A percentile compares a stretch with the other conserved stretches of the same genome.
Conservation (phyloP, 192 early-diverging fungal genomes). For the Coemansia sp. region DNA sequence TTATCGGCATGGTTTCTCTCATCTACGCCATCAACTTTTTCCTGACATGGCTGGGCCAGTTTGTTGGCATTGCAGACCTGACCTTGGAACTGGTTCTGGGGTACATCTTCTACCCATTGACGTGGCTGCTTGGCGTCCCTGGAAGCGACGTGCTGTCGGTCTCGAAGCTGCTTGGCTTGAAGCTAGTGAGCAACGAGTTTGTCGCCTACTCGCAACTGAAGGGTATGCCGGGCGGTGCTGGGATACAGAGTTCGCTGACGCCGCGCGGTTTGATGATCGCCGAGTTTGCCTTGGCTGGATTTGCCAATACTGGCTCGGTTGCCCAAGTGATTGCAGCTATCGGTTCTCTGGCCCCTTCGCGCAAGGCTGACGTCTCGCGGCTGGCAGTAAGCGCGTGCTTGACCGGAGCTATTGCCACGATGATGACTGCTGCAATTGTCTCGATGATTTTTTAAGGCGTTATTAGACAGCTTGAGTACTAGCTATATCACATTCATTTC, state of each 20-base stretch:
- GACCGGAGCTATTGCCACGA: constrained; percentile 74
- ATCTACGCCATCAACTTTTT: constrained; percentile 67
- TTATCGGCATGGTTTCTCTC: constrained; percentile 74
- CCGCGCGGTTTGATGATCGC: constrained; percentile 55
- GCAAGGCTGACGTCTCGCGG: constrained; percentile 67
- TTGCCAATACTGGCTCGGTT: constrained; percentile 81
- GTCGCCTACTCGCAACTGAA: constrained; percentile 62
- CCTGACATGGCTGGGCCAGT: constrained; percentile 67
- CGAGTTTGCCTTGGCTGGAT: constrained; percentile 78
- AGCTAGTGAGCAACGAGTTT: constrained; percentile 87
- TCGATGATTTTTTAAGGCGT: constrained; percentile 58
- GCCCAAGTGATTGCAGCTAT: constrained; percentile 80
- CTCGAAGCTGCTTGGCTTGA: constrained; percentile 66
- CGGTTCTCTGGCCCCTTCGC: constrained; percentile 72
- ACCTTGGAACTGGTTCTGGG: constrained; percentile 67
- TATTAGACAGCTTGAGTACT: background rate
- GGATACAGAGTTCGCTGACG: constrained; percentile 42
- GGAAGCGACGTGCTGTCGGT: constrained; percentile 54
- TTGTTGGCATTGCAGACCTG: constrained; percentile 57
- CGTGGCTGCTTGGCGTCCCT: constrained; percentile 67
- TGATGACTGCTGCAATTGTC: constrained; percentile 79
- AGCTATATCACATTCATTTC: background rate
- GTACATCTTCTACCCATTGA: constrained; percentile 73
- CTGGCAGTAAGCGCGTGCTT: constrained; percentile 77
- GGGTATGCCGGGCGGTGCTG: constrained; percentile 8